Evolutionary conservation across 1,284 basidiomycete genomes (phyloP), one percentile per base, ranked within the genome.

Genomic region (Rhodotorula sp.): DNA sequence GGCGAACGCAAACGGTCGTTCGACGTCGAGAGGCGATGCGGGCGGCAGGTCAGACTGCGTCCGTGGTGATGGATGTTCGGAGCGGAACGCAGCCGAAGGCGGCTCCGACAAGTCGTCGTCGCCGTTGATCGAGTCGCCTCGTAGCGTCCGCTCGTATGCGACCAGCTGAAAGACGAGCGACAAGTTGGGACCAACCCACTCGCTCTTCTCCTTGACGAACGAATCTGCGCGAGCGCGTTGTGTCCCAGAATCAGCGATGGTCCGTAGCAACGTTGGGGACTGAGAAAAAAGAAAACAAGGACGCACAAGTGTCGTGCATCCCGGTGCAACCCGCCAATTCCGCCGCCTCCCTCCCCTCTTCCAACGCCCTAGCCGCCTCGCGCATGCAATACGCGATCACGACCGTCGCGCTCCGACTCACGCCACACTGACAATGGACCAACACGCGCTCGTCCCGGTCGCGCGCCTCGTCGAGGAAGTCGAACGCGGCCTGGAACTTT

Each of bases 121-220:
- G 20, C 20, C 58, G 18, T 65, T 34, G 39, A 47, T 47, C n/a
- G 31, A 39, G 31, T 72, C 70, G n/a, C 72, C 75, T 1, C 75
- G 70, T 3, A 97, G 85, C 67, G 87, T 86, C 71, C 93, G 90
- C 81, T 95, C 93, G 82, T 95, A 97, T 80, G 97, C 94, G 79
- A 96, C 86, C 54, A 97, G 86, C 83, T 97, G 93, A 85, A 96
- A 97, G 82, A 97, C 96, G 80, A 98, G 89, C 68, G 93, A 95
- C 79, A 96, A 95, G 82, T 98, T 98, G 58, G 96, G 94, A 29
- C 93, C 92, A 73, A 93, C 88, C 85, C 91, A 91, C 80, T 87
- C 88, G 79, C 90, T 92, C 83, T 91, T 93, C 78, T 87, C 85
- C 83, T 97, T 96, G 62, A 79, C 78, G 61, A 78, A 79, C 4